Evolutionary conservation across 768 basidiomycete species (phyloP).

Genomic region (Rhizopogon roseolus): DNA sequence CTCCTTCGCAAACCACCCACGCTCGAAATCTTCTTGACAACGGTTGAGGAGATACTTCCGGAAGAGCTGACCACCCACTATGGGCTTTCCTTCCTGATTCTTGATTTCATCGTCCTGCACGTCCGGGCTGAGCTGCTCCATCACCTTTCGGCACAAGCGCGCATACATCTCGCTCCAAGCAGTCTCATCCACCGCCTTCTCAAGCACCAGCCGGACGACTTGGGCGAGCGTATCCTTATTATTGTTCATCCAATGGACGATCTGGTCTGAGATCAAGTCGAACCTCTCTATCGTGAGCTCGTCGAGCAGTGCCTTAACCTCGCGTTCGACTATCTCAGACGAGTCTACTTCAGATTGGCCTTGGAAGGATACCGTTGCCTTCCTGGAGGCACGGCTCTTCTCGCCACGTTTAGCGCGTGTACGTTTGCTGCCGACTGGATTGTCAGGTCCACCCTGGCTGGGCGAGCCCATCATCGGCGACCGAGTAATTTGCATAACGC

Average conservation of each 20-base stretch:
- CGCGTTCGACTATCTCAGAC: constrained; percentile 85
- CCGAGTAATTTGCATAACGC: constrained; percentile 46
- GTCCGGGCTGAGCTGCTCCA: constrained; percentile 85
- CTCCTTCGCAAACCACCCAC: constrained; percentile 90
- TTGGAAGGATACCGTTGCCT: constrained; percentile 36
- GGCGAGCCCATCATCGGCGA: constrained; percentile 63
- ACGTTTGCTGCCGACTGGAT: constrained; percentile 52
- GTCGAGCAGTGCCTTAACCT: constrained; percentile 89
- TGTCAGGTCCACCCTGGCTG: no score
- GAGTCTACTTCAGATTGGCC: constrained; percentile 52
- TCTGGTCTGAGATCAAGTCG: constrained; percentile 92
- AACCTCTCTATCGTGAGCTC: constrained; percentile 97
- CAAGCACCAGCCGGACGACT: constrained; percentile 93
- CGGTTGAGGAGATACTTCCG: constrained; percentile 94
- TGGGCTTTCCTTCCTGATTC: constrained; percentile 79
- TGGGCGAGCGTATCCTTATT: no score
- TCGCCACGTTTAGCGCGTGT: constrained; percentile 80
- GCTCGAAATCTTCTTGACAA: constrained; percentile 97
- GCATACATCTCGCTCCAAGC: constrained; percentile 98
- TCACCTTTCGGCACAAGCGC: constrained; percentile 89
- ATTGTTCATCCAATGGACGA: constrained; percentile 94
- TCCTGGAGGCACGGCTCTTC: constrained; percentile 58
- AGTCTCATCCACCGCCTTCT: constrained; percentile 95
- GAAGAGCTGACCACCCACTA: constrained; percentile 92
- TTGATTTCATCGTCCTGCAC: constrained; percentile 88